Evolutionary conservation across 75 land plant genomes (phyloP), one percentile per base, ranked within the genome.

Genomic region (Gnetum montanum): DNA sequence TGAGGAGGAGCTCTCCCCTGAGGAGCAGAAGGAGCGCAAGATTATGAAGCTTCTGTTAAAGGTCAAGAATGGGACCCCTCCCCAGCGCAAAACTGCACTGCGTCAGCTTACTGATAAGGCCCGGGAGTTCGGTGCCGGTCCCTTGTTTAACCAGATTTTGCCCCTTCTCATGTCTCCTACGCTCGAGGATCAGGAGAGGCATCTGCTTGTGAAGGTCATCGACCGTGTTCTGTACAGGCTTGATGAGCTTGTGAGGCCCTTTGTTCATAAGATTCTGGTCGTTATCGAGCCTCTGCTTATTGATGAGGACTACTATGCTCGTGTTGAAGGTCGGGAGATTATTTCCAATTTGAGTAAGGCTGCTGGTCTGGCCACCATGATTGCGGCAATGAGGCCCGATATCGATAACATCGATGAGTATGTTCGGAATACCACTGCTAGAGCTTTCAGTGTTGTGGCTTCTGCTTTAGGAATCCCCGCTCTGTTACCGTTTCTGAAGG

Each of bases 381-480:
- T 93, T 65, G 98, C 98, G 58, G 98, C 98, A 13, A 93, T 93
- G 98, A 79, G 98, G 62, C 98, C 98, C 18, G 98, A 93, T 66
- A 93, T 93, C 65, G 98, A 93, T 53, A 93, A 93, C 55, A 93
- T 93, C 53, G 98, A 93, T 75, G 98, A 93, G 63, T 93, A 93
- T 60, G 98, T 93, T 11, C 61, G 98, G 41, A 93, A 93, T 50
- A 93, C 98, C 4, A 93, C 98, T 54, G 98, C 98, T 10, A 84
- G 98, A 60, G 98, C 98, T 15, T 93, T 93, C 61, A 88, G 95
- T 85, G 98, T 93, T 25, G 98, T 93, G 49, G 98, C 98, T 43
- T 93, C 98, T 43, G 98, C 98, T 1, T 60, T 93, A 35, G 98
- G 98, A 1, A 93, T 93, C 54, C 98, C 98, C 33, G 98, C 98